Conservation (phyloP, 306 rosid genomes). For the Trichosanthes truncata region DNA sequence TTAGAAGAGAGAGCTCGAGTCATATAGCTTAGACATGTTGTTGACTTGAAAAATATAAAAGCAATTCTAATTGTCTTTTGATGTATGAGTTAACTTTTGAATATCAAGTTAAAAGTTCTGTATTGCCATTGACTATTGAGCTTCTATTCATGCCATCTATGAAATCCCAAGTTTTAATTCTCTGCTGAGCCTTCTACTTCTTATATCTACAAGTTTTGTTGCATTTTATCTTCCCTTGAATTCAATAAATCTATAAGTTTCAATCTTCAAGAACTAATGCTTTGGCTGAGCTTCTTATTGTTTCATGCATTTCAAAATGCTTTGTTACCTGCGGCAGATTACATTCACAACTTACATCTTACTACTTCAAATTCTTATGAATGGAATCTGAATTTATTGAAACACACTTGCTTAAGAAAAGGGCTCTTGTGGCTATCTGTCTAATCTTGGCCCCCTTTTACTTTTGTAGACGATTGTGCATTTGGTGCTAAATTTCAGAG, state of each 20-base stretch:
- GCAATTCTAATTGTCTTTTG: neutral
- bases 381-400: neutral
- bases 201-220: neutral
- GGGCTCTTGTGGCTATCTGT: neutral
- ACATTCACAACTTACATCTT: neutral
- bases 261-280: neutral
- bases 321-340: neutral
- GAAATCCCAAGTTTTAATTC: neutral
- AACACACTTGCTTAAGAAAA: neutral
- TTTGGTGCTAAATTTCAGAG: neutral
- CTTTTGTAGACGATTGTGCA: neutral
- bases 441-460: neutral
- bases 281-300: neutral
- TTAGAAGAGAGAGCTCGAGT: neutral
- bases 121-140: neutral
- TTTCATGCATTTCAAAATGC: neutral
- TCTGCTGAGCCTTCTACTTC: neutral
- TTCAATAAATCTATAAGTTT: neutral
- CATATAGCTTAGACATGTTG: neutral
- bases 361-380: neutral
- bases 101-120: neutral
- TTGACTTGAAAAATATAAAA: neutral
- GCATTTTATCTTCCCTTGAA: neutral
- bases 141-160: neutral
- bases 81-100: neutral